Evolutionary conservation across 2,329 filamentous ascomycete species (phyloP), one percentile per base, ranked within the genome.

Genomic region (Calonectria fujianensis): DNA sequence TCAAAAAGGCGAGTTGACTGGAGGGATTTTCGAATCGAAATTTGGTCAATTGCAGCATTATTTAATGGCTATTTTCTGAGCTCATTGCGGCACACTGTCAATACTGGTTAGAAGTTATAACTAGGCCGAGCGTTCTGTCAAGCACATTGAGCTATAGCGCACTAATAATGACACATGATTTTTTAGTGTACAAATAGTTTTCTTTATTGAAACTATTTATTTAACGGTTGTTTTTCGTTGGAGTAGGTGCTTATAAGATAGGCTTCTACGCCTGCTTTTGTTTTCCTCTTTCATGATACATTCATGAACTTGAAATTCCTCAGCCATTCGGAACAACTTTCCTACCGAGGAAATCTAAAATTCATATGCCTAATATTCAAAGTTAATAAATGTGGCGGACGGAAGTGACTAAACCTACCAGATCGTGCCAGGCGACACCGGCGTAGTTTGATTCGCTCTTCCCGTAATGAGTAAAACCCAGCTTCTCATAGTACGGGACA

Each of bases 401-500:
- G 3, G 8, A 57, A 14, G 7, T 11, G 27, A 29, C 7, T 9
- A 37, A 54, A 78, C 77, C 57, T 70, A 83, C 82, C 69, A 83
- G 73, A 69, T 83, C 82, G 11, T 82, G 80, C 82, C 82, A 83
- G 2, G 79, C 76, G 6, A 83, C 76, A 2, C 82, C 82, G 2
- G 82, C 82, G 51, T 83, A 83, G 24, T 76, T 77, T 14, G 77
- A 82, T 6, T 78, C 76, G 50, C 82, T 83, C 70, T 81, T 84
- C 16, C 82, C 82, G 8, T 82, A 79, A 69, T 83, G 78, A 16
- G 78, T 77, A 32, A 84, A 84, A 0, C 83, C 83, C 8, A 84
- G 66, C 24, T 76, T 77, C 29, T 83, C 54, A n/a, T 83, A 83
- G 48, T 82, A 83, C 10, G 82, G 74, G 0, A 83, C 79, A 1